phyloP scores from a whole-genome alignment of 495 filamentous ascomycete genomes.

The Evernia prunastri region DNA sequence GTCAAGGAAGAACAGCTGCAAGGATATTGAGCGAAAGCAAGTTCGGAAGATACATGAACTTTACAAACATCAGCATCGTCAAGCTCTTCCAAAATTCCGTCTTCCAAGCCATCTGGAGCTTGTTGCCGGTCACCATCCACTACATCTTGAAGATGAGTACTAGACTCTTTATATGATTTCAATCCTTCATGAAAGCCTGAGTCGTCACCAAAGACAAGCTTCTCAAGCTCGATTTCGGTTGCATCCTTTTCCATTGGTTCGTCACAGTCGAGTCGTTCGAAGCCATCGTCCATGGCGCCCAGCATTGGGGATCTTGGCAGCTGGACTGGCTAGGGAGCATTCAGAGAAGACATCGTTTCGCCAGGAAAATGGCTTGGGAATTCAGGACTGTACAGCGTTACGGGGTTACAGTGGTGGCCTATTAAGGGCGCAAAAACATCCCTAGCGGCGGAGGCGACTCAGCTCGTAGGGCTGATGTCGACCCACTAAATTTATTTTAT shows the following conservation, averaged over 20 bases:
- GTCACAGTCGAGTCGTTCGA: conserved; percentile 25
- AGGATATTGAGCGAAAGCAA: conserved; percentile 26
- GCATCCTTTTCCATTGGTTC: conserved; percentile 60
- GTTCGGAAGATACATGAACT: not conserved
- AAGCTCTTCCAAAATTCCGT: conserved; percentile 38
- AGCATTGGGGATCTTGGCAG: not conserved
- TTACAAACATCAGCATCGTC: conserved; percentile 59
- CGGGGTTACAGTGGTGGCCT: too few relatives aligned
- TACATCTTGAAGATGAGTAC: not conserved
- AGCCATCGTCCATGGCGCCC: not conserved
- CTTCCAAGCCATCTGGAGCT: conserved; percentile 28
- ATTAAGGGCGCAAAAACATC: too few relatives aligned
- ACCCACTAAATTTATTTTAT: too few relatives aligned
- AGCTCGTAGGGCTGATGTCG: too few relatives aligned
- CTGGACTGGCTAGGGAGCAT: not conserved
- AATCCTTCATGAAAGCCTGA: conserved; percentile 70
- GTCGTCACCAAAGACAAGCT: conserved; percentile 77
- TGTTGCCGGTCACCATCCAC: not conserved
- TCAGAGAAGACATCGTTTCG: not conserved
- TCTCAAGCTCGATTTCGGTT: conserved; percentile 76
- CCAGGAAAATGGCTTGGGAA: not conserved
- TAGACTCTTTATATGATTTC: conserved; percentile 30
- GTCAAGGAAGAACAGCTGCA: conserved; percentile 65
- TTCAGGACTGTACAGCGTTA: not conserved
- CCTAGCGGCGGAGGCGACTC: too few relatives aligned